Evolutionary conservation across 495 filamentous ascomycete genomes (phyloP), one percentile per base, ranked within the genome.

Genomic region (Aspergillus wentii): DNA sequence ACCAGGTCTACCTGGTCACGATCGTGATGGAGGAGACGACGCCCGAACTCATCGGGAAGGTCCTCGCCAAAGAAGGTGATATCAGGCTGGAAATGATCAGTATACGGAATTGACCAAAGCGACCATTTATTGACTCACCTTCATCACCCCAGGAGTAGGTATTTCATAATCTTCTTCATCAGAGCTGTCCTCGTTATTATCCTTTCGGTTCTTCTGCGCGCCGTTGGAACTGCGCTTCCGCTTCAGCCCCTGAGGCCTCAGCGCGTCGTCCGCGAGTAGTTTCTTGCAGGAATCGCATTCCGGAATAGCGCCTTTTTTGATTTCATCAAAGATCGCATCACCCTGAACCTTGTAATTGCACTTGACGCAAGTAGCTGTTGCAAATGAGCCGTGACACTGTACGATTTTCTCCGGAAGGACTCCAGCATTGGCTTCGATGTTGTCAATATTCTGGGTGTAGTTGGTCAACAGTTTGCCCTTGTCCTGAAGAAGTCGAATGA

Each of bases 381-480:
- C 92, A 56, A 95, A 98, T 9, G 86, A 92, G 34, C 92, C 92
- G 48, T 98, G 92, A 54, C 92, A 97, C 58, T 98, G 92, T 15
- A 98, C 82, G 8, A 98, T 78, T 41, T 94, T 95, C 23, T 90
- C 83, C 0, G 79, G 71, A 5, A 60, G 53, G 32, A 98, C 90
- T 10, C 92, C 92, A 1, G 91, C 92, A 39, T 85, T 80, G 21
- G 77, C 78, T 56, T 98, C 92, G 32, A 98, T 83, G 51, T 97
- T 96, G 67, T 98, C 92, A 49, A 98, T 98, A 57, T 98, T 98
- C 59, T 98, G 92, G 2, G 91, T 94, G 64, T 95, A 98, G 62
- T 96, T 95, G 17, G 90, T 97, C 33, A 96, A 72, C 14, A 98
- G 78, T 53, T 94, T 95, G 15, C 79, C 80, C 57, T 90, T 87